These are phyloP conservation scores for Pichia phayaonensis DNA, from an alignment of 805 yeast species.

Conservation along the genomic window DNA sequence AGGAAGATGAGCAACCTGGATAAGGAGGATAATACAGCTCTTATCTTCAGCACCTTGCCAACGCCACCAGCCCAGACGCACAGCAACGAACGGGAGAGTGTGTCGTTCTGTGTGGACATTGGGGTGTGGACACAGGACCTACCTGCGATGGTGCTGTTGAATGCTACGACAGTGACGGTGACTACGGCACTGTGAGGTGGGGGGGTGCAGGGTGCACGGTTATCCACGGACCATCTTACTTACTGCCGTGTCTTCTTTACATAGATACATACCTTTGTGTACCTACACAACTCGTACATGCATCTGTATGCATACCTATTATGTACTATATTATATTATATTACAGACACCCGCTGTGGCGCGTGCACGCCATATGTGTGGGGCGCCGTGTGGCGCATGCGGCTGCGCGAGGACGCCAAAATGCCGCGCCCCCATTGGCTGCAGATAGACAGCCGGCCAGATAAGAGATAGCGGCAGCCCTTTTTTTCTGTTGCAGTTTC, in stretches of 20 bases:
- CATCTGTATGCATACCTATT: too few species aligned
- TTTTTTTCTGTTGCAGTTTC: too few species aligned
- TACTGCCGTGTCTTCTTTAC: too few species aligned
- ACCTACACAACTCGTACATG: too few species aligned
- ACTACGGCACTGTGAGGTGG: slow-evolving; percentile 62
- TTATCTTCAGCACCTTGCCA: slow-evolving; percentile 71
- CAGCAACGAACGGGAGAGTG: slow-evolving; percentile 40
- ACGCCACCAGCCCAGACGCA: neutral
- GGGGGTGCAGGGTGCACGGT: neutral
- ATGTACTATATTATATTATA: too few species aligned
- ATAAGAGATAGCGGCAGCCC: too few species aligned
- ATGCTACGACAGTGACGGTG: slow-evolving; percentile 92
- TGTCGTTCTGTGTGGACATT: slow-evolving; percentile 67
- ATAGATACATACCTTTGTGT: too few species aligned
- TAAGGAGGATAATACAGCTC: slow-evolving; percentile 26
- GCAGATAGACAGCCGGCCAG: neutral
- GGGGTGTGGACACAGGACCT: slow-evolving; percentile 75
- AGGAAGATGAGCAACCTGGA: slow-evolving; percentile 18
- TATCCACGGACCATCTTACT: too few species aligned
- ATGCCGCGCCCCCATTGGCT: neutral
- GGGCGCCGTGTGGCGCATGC: too few species aligned
- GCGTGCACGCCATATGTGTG: neutral
- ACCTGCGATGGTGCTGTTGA: slow-evolving; percentile 77
- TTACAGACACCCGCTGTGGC: too few species aligned
- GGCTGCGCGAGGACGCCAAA: too few species aligned